These are phyloP conservation scores for Kodamaea suecica DNA, from an alignment of 1,139 yeast species.

Conservation along the genomic window DNA sequence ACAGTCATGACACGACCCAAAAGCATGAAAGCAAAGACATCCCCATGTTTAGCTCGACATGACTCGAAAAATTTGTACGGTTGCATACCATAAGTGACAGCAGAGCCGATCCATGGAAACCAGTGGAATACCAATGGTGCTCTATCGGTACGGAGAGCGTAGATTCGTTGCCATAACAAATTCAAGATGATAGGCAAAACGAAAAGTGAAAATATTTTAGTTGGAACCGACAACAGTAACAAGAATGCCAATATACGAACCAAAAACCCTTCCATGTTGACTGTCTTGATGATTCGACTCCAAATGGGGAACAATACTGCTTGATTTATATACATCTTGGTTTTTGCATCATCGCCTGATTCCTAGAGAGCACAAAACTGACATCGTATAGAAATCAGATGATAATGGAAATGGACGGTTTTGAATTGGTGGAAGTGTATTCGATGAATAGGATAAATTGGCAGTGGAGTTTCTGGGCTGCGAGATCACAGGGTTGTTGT, in stretches of 20 bases:
- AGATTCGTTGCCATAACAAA: slow-evolving; percentile 63
- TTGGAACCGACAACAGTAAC: not conserved
- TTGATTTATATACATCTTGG: not conserved
- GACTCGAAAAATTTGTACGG: slow-evolving; percentile 85
- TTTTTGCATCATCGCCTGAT: slow-evolving; percentile 1
- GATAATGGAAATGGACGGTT: no score
- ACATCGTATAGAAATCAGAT: not conserved
- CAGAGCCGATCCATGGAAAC: slow-evolving; percentile 95
- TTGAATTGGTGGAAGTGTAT: no score
- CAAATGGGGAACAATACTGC: not conserved
- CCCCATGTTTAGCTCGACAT: slow-evolving; percentile 81
- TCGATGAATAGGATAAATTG: no score
- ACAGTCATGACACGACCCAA: slow-evolving; percentile 94
- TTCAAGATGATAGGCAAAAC: slow-evolving; percentile 54
- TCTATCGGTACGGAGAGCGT: slow-evolving; percentile 68
- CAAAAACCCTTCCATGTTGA: not conserved
- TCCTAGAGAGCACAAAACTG: not conserved
- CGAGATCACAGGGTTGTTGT: no score
- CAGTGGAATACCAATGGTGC: slow-evolving; percentile 91
- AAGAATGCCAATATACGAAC: not conserved
- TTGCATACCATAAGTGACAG: slow-evolving; percentile 81
- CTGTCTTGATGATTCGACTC: not conserved
- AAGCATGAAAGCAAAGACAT: slow-evolving; percentile 82
- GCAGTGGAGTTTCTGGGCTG: no score
- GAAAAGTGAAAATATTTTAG: slow-evolving; percentile 30